A percentile compares a stretch with the other conserved stretches of the same genome.
Conservation (phyloP, 495 filamentous ascomycete genomes). For the Aspergillus sclerotiicarbonarius region DNA sequence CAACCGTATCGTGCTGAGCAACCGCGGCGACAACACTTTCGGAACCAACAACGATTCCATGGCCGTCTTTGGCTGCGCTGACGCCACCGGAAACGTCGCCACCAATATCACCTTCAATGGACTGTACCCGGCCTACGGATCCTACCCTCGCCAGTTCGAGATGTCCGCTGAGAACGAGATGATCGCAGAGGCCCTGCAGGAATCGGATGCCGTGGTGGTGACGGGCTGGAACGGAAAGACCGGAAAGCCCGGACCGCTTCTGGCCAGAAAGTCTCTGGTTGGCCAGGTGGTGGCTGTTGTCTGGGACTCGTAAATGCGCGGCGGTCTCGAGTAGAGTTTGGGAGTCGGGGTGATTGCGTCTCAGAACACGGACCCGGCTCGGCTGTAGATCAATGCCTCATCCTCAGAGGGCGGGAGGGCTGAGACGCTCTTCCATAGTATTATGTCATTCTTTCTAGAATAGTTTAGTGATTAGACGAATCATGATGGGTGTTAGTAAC, state of each 20-base stretch:
- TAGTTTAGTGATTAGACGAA: too few relatives aligned
- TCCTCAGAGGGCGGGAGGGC: too few relatives aligned
- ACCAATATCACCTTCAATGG: constrained; percentile 30
- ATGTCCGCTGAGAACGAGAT: constrained; percentile 26
- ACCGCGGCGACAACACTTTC: constrained; percentile 57
- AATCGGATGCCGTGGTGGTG: constrained; percentile 14
- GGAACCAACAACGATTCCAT: constrained; percentile 40
- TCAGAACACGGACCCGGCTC: too few relatives aligned
- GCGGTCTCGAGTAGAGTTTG: too few relatives aligned
- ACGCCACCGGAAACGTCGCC: constrained; percentile 15
- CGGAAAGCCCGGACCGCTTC: constrained; percentile 14
- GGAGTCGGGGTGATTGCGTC: too few relatives aligned
- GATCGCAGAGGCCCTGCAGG: constrained; percentile 33
- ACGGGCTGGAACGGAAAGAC: constrained; percentile 11
- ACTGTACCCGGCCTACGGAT: constrained; percentile 37
- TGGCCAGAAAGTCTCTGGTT: constrained; percentile 13
- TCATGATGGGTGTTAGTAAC: too few relatives aligned
- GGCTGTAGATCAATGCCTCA: too few relatives aligned
- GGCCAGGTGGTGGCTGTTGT: constrained; percentile 18
- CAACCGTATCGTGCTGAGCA: constrained; percentile 45
- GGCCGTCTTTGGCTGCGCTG: constrained; percentile 30
- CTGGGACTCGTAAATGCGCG: too few relatives aligned
- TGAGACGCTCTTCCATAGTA: too few relatives aligned
- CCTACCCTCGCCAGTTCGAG: constrained; percentile 36
- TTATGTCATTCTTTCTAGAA: too few relatives aligned